Evolutionary conservation across 495 filamentous ascomycete genomes (phyloP), one percentile per base, ranked within the genome.

Genomic region (Neurospora sp.): DNA sequence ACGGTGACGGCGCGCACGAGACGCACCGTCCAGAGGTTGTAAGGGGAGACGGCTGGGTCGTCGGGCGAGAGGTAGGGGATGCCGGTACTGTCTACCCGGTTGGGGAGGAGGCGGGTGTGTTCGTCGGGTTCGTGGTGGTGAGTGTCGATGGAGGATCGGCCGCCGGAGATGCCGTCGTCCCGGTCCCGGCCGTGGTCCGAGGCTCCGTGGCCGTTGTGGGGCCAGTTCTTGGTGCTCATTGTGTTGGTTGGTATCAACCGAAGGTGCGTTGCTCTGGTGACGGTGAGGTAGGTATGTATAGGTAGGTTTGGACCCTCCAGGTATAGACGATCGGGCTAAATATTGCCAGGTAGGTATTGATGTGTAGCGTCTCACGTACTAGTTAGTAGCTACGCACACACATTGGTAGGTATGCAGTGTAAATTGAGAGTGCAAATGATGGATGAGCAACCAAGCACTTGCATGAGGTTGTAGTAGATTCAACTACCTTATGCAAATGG

Each of bases 1-100:
- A 95, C 86, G 5, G 92, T 92, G 46, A 94, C 77, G 78, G 87
- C 91, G 75, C 93, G 89, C 16, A 95, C 82, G 40, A 91, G 85
- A 39, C 96, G 90, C 44, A 99, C 91, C 74, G 89, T 91, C 89
- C 92, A 97, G 70, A 98, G 89, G 78, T 99, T 99, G 83, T 97
- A 97, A 0, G 96, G 96, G 1, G 96, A 94, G 40, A 98, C 96
- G 71, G 94, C 94, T 70, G 95, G 96, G 81, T 98, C 95, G 86
- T 97, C 93, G n/a, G 94, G 95, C 74, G 91, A 92, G 53, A 98
- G 84, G 76, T 91, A 95, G 53, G 85, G 87, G 69, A 89, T 85
- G 48, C 48, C 22, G 35, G 82, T 82, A 71, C 84, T 81, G 71
- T 84, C 80, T 69, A 85, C 75, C 69, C 84, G 83, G 69, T 89